These are phyloP conservation scores for Maudiozyma serrabonitensis DNA, from an alignment of 805 yeast species.

Conservation along the genomic window DNA sequence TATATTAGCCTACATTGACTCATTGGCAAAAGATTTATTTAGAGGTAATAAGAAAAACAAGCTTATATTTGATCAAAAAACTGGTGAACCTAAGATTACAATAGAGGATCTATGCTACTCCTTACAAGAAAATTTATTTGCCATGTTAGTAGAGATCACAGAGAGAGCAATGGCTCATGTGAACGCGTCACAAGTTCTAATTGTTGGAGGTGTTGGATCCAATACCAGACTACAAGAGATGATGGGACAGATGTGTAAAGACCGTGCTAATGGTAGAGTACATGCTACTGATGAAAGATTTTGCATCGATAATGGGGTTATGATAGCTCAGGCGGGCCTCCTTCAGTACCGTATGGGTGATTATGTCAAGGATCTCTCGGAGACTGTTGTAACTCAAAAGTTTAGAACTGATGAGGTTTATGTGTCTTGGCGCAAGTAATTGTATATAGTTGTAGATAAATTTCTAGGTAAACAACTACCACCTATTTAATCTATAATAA, in stretches of 20 bases:
- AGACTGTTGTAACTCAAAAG: slow-evolving; percentile 85
- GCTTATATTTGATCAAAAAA: slow-evolving; percentile 29
- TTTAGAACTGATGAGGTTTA: slow-evolving; percentile 91
- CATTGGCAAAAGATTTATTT: slow-evolving; percentile 64
- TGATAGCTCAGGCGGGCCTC: slow-evolving; percentile 98
- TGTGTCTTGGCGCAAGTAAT: slow-evolving; percentile 74
- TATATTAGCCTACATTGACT: slow-evolving; percentile 75
- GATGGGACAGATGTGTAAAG: slow-evolving; percentile 93
- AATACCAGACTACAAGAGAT: slow-evolving; percentile 84
- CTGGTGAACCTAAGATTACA: slow-evolving; percentile 45
- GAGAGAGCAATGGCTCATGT: slow-evolving; percentile 99
- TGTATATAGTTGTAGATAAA: neutral
- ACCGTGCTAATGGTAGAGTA: slow-evolving; percentile 71
- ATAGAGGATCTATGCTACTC: slow-evolving; percentile 88
- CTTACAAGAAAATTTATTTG: slow-evolving; percentile 82
- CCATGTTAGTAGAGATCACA: slow-evolving; percentile 96
- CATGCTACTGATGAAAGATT: slow-evolving; percentile 94
- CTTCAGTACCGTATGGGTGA: slow-evolving; percentile 78
- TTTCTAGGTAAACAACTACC: no score
- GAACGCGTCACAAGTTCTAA: slow-evolving; percentile 74
- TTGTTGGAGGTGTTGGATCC: slow-evolving; percentile 98
- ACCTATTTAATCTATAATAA: no score
- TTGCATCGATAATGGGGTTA: slow-evolving; percentile 95
- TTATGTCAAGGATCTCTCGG: slow-evolving; percentile 39
- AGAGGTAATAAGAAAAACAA: slow-evolving; percentile 33